A percentile compares a stretch with the other conserved stretches of the same genome.
Evolutionary conservation across 2,329 filamentous ascomycete species (phyloP).

Genomic region (Aspergillus sojae): DNA sequence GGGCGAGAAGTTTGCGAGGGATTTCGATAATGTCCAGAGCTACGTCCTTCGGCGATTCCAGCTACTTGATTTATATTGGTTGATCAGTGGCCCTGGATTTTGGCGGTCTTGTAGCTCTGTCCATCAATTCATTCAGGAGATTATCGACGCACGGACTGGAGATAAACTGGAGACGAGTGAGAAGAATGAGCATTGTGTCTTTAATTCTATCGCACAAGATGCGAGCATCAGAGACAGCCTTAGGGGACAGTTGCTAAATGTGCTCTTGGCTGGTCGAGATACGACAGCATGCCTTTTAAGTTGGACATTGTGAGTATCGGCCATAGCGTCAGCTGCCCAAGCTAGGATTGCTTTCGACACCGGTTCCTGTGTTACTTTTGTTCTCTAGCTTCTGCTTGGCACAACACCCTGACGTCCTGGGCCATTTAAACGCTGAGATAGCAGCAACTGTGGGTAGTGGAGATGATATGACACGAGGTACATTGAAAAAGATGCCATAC

Average conservation of each 20-base stretch:
- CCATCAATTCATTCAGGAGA: not conserved
- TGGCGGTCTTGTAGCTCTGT: not conserved
- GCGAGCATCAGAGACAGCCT: not conserved
- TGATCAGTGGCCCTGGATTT: not conserved
- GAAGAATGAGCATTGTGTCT: not conserved
- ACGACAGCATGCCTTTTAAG: not conserved
- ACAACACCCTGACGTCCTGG: too few relatives aligned
- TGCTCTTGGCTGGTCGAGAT: not conserved
- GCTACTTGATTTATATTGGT: not conserved
- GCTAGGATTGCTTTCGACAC: not conserved
- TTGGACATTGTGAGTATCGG: not conserved
- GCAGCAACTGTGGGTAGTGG: too few relatives aligned
- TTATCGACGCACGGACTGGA: not conserved
- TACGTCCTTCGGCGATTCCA: not conserved
- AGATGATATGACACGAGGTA: too few relatives aligned
- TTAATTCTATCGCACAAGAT: not conserved
- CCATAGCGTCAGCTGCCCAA: not conserved
- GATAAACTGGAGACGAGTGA: not conserved
- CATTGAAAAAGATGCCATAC: too few relatives aligned
- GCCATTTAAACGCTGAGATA: too few relatives aligned
- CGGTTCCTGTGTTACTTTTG: too few relatives aligned
- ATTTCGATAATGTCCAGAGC: not conserved
- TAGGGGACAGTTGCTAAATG: not conserved
- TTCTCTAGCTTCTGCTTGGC: too few relatives aligned
- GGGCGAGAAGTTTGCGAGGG: not conserved